Conservation (phyloP, 164 flowering plant species). For the Vitis vinifera region ASM3070453v1 NC_081810.1:17809001-17809500, state of each 20-base stretch:
- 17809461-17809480: too few species aligned
- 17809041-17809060: too few species aligned
- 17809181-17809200: constrained; percentile 32
- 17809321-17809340: constrained; percentile 42
- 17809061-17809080: too few species aligned
- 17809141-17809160: constrained; percentile 10
- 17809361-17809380: constrained; percentile 61
- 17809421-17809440: constrained; percentile 31
- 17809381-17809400: constrained; percentile 26
- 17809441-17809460: constrained; percentile 14
- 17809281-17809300: constrained; percentile 32
- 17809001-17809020: too few species aligned
- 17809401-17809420: constrained; percentile 11
- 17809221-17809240: constrained; percentile 35
- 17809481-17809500: too few species aligned
- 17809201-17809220: constrained; percentile 38
- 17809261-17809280: constrained; percentile 35
- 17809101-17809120: too few species aligned
- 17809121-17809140: background rate
- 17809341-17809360: constrained; percentile 32
- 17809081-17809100: too few species aligned
- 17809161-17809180: constrained; percentile 32
- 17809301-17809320: constrained; percentile 31
- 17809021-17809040: too few species aligned
- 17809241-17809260: constrained; percentile 24